A percentile compares a stretch with the other conserved stretches of the same genome.
These are phyloP conservation scores for Letharia columbiana DNA, from an alignment of 495 filamentous ascomycete species.

Conservation along the genomic window DNA sequence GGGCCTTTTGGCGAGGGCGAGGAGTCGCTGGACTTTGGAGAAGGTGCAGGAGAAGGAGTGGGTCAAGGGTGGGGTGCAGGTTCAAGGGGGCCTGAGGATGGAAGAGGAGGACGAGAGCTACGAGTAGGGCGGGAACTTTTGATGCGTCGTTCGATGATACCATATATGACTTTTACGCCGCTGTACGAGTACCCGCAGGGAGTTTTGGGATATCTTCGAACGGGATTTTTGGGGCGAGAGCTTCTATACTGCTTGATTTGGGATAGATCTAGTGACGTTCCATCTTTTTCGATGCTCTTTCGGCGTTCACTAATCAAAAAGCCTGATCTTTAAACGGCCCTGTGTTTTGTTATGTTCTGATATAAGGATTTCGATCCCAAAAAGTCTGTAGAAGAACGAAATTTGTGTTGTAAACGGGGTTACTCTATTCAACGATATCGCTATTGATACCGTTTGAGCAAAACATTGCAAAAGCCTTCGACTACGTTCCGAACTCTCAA, in stretches of 20 bases:
- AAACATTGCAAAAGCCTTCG: too few species aligned
- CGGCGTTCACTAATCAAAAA: neutral
- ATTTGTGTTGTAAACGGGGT: neutral
- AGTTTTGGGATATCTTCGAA: neutral
- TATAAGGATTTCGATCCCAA: neutral
- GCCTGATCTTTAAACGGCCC: neutral
- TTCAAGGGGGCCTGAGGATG: constrained; percentile 60
- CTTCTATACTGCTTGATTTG: neutral
- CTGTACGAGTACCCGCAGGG: neutral
- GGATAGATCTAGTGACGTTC: neutral
- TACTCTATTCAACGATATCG: neutral
- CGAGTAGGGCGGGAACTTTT: neutral
- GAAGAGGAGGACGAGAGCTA: constrained; percentile 50
- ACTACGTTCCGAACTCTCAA: neutral
- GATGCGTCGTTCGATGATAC: neutral
- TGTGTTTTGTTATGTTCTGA: too few species aligned
- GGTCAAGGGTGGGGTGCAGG: constrained; percentile 64
- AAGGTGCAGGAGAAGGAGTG: constrained; percentile 64
- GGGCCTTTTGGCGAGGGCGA: constrained; percentile 68
- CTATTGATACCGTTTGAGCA: neutral
- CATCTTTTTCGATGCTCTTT: neutral
- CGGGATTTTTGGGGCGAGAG: neutral
- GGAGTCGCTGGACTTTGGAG: constrained; percentile 62
- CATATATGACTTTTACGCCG: neutral
- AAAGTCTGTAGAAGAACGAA: neutral